These are phyloP conservation scores for Arabidopsis hybrid DNA, from an alignment of 441 rosid genomes.

Conservation along the genomic window DNA sequence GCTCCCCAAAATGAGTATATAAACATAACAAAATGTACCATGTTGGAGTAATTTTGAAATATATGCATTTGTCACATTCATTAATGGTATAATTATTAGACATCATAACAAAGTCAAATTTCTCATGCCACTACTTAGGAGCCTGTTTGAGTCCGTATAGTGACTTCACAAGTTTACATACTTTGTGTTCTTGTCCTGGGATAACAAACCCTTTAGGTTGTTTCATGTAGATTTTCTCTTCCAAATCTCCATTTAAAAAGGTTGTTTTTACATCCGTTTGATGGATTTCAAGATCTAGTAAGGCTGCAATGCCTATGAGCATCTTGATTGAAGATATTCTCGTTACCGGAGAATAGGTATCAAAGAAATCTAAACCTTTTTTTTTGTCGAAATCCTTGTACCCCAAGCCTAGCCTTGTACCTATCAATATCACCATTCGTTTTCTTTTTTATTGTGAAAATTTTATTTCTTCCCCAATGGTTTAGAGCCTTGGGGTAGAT, in stretches of 20 bases:
- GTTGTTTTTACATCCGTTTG: not conserved
- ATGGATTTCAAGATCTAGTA: not conserved
- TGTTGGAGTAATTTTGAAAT: not conserved
- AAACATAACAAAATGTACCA: not conserved
- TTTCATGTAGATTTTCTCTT: no score
- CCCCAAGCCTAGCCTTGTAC: no score
- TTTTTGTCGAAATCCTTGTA: no score
- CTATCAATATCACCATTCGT: no score
- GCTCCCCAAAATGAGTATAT: not conserved
- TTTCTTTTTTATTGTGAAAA: no score
- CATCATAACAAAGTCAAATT: not conserved
- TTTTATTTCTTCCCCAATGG: no score
- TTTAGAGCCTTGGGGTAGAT: not conserved
- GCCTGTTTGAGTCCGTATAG: not conserved
- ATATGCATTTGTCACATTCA: not conserved
- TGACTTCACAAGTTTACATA: not conserved
- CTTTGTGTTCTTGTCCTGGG: no score
- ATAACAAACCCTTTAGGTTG: no score
- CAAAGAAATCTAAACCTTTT: not conserved
- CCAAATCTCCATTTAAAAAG: no score
- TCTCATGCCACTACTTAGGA: not conserved
- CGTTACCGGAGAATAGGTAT: not conserved
- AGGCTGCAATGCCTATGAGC: not conserved
- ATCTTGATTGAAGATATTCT: not conserved
- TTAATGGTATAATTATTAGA: not conserved